Evolutionary conservation across 768 basidiomycete species (phyloP).

Genomic region (Mycena maculata): DNA sequence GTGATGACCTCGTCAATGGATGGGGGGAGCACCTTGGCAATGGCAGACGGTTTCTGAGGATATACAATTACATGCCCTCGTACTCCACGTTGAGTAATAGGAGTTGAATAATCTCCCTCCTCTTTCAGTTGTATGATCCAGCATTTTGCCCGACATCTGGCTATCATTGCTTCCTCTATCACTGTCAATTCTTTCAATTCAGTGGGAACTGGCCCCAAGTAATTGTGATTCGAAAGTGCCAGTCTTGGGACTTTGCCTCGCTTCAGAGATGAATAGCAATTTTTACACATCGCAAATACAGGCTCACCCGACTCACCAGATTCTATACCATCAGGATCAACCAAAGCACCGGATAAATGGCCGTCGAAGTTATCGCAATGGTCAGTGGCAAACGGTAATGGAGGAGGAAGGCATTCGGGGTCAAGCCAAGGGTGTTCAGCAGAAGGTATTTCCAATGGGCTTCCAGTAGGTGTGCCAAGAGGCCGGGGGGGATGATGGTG

Average conservation of each 20-base stretch:
- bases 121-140: background rate
- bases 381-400: background rate
- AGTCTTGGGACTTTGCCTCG: background rate
- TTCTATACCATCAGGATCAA: background rate
- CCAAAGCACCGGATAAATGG: background rate
- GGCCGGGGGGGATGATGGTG: too few species aligned
- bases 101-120: background rate
- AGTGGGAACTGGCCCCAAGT: slow-evolving; percentile 10
- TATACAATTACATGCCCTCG: background rate
- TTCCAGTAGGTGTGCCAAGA: too few species aligned
- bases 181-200: slow-evolving; percentile 22
- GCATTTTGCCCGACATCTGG: slow-evolving; percentile 24
- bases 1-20: slow-evolving; percentile 1
- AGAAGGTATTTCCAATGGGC: too few species aligned
- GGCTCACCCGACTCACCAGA: slow-evolving; percentile 3
- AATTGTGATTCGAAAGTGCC: slow-evolving; percentile 14
- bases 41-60: background rate
- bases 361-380: background rate
- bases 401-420: background rate
- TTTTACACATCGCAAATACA: background rate
- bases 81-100: background rate
- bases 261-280: background rate
- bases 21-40: background rate
- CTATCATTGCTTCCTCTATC: slow-evolving; percentile 28
- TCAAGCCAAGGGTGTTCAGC: slow-evolving; percentile 1